Evolutionary conservation across 2,329 filamentous ascomycete species (phyloP).

Genomic region (Sporothrix phasma): DNA sequence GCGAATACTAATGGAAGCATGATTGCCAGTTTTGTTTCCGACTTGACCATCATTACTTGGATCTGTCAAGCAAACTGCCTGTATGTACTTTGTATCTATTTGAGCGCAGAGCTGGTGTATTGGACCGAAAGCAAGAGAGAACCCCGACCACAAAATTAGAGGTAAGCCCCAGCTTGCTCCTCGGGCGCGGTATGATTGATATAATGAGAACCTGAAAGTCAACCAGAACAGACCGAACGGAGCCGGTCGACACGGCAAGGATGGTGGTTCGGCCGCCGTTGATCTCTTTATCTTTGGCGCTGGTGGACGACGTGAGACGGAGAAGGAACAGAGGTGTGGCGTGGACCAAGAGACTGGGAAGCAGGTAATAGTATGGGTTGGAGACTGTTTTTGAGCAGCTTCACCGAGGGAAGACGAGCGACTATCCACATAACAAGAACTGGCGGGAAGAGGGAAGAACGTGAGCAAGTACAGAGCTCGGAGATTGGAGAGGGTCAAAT

Average conservation of each 20-base stretch:
- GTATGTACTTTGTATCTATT: no score
- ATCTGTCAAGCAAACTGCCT: no score
- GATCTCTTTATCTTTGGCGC: background rate
- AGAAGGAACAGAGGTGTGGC: conserved; percentile 10
- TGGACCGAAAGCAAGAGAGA: background rate
- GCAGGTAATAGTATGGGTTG: conserved; percentile 10
- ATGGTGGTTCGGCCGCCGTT: no score
- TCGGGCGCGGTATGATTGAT: no score
- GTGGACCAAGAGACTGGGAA: conserved; percentile 12
- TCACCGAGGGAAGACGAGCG: background rate
- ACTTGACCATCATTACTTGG: no score
- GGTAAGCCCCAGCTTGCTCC: no score
- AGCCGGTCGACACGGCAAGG: conserved; percentile 13
- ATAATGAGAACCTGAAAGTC: no score
- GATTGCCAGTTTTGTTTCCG: background rate
- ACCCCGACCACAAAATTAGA: no score
- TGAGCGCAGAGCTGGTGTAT: no score
- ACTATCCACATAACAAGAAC: background rate
- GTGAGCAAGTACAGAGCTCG: background rate
- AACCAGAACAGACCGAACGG: background rate
- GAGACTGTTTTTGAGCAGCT: background rate
- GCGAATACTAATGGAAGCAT: background rate
- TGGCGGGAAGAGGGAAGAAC: background rate
- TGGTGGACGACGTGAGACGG: background rate
- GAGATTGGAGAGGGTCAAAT: background rate